Evolutionary conservation across 106 monocot genomes (phyloP), one percentile per base, ranked within the genome.

Genomic region (Hemerocallis citrina): DNA sequence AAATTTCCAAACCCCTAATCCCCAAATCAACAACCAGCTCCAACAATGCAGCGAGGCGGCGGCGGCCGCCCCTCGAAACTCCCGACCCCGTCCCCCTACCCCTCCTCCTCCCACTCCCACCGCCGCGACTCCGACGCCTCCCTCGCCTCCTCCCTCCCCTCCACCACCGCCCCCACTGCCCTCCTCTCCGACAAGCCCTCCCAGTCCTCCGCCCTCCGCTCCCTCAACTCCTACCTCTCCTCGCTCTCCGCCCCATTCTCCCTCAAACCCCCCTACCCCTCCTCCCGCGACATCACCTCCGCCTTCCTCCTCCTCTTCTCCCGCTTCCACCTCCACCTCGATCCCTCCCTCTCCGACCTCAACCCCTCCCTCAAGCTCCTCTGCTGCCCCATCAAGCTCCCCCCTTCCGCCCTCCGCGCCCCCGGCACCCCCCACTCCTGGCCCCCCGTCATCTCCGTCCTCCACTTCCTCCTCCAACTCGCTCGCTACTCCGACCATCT

Each of bases 351-450:
- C 62, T 75, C 75, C 23, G 94, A 89, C 50, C 67, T 94, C 49
- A 54, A 66, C 41, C 25, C 22, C 20, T 7, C 83, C 37, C 89
- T 94, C 20, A 57, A 32, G 24, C 0, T n/a, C 5, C 67, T 94
- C 2, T 27, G 52, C 12, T 94, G 83, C 74, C 94, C 94, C 35
- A 1, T 77, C 44, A 89, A 86, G 66, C 65, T 89, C 64, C 81
- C 34, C 68, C 74, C 71, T 24, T 94, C 94, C 22, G 86, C 80
- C 5, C 80, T 94, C 32, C 77, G 73, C 11, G 74, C 89, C 56
- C 94, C 89, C 6, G 81, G 83, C 12, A 84, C 90, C 12, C 94
- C 94, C 22, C 95, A 90, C 71, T 57, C 83, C 0, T 95, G 89
- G 90, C 95, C 95, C 0, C 62, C 73, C 7, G 57, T 95, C 61